Base-by-base conservation (phyloP, 371 early-diverging fungal species). In the Mucor lusitanicus region DNA sequence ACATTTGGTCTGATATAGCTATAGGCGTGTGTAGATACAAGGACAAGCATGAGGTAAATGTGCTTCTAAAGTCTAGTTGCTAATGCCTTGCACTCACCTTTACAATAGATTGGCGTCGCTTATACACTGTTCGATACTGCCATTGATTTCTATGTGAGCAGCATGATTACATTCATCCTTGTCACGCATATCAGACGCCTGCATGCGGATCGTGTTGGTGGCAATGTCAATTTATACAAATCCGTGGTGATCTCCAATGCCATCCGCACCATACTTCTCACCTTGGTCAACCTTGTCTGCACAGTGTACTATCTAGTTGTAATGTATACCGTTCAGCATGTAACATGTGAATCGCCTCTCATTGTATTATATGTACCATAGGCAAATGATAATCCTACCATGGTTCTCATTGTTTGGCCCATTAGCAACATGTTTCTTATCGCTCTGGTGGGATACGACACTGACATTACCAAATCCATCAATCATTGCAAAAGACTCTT, bases 161-260 rank as follows among this genome's bases (percentile, higher is more conserved):
- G 46, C 23, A 7, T 44, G 13, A 42, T 58, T 3, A 46, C 46
- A 3, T 46, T 17, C 11, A 25, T 65, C 17, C 30, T 65, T 4
- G 23, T 27, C 33, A 27, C 17, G 3, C 65, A 65, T 23, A 58
- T 65, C 11, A 40, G n/a, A n/a, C 23, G 17, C 1, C 35, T 65
- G 25, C n/a, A 58, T n/a, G 23, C 23, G 17, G 44, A 15, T 11
- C 30, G 17, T 7, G 13, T 58, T 2, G 17, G 25, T 8, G 65
- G 59, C 13, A 65, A 48, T 33, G 17, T n/a, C 11, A 65, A 17
- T 5, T 9, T 65, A 12, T 65, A 58, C 58, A 35, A 32, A 15
- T 65, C 65, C 6, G 48, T 65, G 6, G 46, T 65, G 15, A 21
- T 65, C 25, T 30, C 48, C n/a, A 65, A 65, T 23, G 59, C 58